These are phyloP conservation scores for Cladosporium sphaerospermum DNA, from an alignment of 2,329 filamentous ascomycete genomes.

Conservation along the genomic window DNA sequence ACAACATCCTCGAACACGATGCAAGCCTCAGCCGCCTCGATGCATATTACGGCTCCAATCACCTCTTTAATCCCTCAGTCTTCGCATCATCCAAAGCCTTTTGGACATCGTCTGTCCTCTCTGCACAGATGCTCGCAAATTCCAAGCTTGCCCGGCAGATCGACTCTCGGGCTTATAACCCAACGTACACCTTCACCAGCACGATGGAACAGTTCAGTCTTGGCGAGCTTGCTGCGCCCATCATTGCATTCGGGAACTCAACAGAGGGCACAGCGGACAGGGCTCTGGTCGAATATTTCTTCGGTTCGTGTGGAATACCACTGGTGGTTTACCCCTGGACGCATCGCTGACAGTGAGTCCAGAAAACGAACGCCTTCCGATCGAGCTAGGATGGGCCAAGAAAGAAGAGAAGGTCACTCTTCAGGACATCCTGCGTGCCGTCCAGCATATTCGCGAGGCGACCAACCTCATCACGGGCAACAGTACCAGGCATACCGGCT, in stretches of 20 bases:
- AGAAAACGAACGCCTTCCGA: conserved; percentile 41
- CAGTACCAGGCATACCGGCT: background rate
- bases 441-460: conserved; percentile 13
- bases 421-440: conserved; percentile 13
- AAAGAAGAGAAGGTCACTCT: conserved; percentile 17
- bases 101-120: conserved; percentile 41
- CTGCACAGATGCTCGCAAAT: conserved; percentile 40
- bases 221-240: conserved; percentile 46
- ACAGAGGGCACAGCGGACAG: conserved; percentile 35
- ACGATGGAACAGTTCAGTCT: conserved; percentile 41
- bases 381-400: conserved; percentile 37
- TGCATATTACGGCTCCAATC: conserved; percentile 46
- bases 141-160: conserved; percentile 42
- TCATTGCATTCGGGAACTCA: conserved; percentile 46
- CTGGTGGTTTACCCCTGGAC: background rate
- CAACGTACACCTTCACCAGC: conserved; percentile 42
- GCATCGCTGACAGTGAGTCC: background rate
- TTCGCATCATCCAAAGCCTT: conserved; percentile 43
- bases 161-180: conserved; percentile 43
- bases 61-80: conserved; percentile 47
- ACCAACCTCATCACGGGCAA: conserved; percentile 12
- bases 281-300: conserved; percentile 41
- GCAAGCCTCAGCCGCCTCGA: conserved; percentile 39
- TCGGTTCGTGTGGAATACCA: conserved; percentile 31
- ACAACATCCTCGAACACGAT: conserved; percentile 19